Conservation (phyloP, 2,329 filamentous ascomycete species). For the Sphaerulina vaccinii region DNA sequence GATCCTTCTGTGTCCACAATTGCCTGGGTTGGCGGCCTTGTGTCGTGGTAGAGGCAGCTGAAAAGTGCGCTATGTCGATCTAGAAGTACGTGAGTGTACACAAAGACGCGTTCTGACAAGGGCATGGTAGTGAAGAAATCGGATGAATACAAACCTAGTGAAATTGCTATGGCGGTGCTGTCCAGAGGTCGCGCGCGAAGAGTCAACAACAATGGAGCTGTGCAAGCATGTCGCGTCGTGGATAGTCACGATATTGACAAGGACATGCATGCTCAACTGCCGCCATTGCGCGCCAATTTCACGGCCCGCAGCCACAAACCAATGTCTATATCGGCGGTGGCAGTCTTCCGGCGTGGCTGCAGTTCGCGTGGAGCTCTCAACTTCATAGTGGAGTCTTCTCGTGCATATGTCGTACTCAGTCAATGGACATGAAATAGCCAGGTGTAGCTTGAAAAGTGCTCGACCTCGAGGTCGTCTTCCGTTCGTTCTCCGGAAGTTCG, state of each 20-base stretch:
- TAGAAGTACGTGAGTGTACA: constrained; percentile 1
- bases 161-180: constrained; percentile 11
- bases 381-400: too few species aligned
- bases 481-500: not conserved
- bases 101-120: constrained; percentile 11
- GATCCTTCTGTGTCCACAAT: constrained; percentile 11
- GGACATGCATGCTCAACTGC: constrained; percentile 2
- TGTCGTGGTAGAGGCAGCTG: constrained; percentile 8
- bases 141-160: constrained; percentile 15
- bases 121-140: constrained; percentile 11
- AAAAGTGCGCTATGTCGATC: not conserved
- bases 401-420: too few species aligned
- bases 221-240: constrained; percentile 11
- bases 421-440: too few species aligned
- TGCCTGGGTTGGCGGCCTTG: constrained; percentile 12
- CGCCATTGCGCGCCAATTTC: constrained; percentile 2
- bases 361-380: constrained; percentile 13
- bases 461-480: not conserved
- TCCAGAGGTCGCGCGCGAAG: constrained; percentile 3
- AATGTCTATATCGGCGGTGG: not conserved
- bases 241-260: constrained; percentile 7
- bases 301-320: constrained; percentile 3
- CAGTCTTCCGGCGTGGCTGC: constrained; percentile 1
- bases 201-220: not conserved
- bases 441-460: too few species aligned